Evolutionary conservation across 768 basidiomycete species (phyloP).

Genomic region (Macrolepiota dolichaula): DNA sequence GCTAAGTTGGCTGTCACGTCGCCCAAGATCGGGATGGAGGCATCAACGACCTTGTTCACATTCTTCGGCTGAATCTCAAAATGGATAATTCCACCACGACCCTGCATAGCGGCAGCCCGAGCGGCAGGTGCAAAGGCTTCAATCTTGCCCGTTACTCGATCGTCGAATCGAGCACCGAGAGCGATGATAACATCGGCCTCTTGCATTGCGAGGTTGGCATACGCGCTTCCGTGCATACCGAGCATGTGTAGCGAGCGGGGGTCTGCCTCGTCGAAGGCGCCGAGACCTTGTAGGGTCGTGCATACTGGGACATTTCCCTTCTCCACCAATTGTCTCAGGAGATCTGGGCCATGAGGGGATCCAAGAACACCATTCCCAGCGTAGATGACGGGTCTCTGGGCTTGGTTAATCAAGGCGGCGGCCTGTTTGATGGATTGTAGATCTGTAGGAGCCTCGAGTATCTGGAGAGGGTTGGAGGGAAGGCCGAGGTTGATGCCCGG

Average conservation of each 20-base stretch:
- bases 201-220: slow-evolving; percentile 98
- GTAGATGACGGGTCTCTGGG: slow-evolving; percentile 89
- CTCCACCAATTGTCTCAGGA: slow-evolving; percentile 75
- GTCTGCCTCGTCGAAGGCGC: slow-evolving; percentile 90
- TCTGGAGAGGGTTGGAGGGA: slow-evolving; percentile 68
- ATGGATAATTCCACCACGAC: slow-evolving; percentile 97
- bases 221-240: slow-evolving; percentile 97
- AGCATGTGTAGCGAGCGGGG: slow-evolving; percentile 92
- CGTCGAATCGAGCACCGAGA: slow-evolving; percentile 94
- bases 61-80: slow-evolving; percentile 99
- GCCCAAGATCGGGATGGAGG: slow-evolving; percentile 89
- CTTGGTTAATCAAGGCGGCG: slow-evolving; percentile 87
- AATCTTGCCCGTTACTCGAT: slow-evolving; percentile 93
- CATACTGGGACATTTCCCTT: slow-evolving; percentile 95
- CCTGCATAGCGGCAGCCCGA: slow-evolving; percentile 70
- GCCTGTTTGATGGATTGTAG: slow-evolving; percentile 71
- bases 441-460: slow-evolving; percentile 58
- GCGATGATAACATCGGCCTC: slow-evolving; percentile 97
- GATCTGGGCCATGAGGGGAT: slow-evolving; percentile 74
- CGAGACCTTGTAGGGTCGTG: slow-evolving; percentile 94
- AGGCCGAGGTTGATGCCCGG: slow-evolving; percentile 74
- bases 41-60: slow-evolving; percentile 97
- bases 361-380: slow-evolving; percentile 90
- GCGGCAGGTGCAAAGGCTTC: slow-evolving; percentile 91
- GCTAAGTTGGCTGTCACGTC: slow-evolving; percentile 87